phyloP scores from a whole-genome alignment of 768 basidiomycete genomes.

The Xerocomus spinulosus region DNA sequence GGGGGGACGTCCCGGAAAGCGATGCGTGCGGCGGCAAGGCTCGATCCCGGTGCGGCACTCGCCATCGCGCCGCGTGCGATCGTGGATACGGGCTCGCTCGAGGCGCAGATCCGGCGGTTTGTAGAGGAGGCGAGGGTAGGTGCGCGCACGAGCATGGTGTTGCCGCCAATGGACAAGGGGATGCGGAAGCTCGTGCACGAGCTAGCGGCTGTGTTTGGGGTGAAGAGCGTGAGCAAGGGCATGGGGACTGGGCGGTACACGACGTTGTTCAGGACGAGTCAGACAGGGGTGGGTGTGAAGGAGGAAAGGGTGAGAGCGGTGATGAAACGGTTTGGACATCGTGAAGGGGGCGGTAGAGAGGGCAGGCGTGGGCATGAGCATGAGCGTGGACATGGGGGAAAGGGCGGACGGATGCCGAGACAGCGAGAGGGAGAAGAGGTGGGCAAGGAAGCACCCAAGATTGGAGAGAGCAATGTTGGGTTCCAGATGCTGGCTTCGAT shows the following conservation, averaged over 20 bases:
- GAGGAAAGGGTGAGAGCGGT: conserved; percentile 55
- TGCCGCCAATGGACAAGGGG: conserved; percentile 77
- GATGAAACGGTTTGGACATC: conserved; percentile 31
- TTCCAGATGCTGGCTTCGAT: conserved; percentile 84
- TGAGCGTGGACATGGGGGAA: conserved; percentile 8
- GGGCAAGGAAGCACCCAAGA: conserved; percentile 82
- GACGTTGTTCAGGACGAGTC: conserved; percentile 64
- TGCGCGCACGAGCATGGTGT: conserved; percentile 48
- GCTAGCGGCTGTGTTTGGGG: conserved; percentile 68
- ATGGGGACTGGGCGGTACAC: conserved; percentile 68
- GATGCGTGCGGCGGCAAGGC: conserved; percentile 51
- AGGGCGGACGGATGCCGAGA: conserved; percentile 35
- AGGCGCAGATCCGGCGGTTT: conserved; percentile 68
- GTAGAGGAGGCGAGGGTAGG: conserved; percentile 44
- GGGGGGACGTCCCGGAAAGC: conserved; percentile 68
- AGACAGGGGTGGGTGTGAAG: conserved; percentile 49
- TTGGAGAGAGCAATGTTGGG: conserved; percentile 75
- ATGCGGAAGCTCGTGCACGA: conserved; percentile 73
- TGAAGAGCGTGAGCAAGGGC: conserved; percentile 78
- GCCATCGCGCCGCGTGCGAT: conserved; percentile 44
- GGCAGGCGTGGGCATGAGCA: too few relatives aligned
- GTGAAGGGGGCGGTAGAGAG: too few relatives aligned
- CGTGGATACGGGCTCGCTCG: conserved; percentile 63
- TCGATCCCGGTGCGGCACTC: conserved; percentile 37
- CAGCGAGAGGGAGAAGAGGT: conserved; percentile 85